phyloP scores from a whole-genome alignment of 768 basidiomycete species.

The Boletus subcaerulescens region DNA sequence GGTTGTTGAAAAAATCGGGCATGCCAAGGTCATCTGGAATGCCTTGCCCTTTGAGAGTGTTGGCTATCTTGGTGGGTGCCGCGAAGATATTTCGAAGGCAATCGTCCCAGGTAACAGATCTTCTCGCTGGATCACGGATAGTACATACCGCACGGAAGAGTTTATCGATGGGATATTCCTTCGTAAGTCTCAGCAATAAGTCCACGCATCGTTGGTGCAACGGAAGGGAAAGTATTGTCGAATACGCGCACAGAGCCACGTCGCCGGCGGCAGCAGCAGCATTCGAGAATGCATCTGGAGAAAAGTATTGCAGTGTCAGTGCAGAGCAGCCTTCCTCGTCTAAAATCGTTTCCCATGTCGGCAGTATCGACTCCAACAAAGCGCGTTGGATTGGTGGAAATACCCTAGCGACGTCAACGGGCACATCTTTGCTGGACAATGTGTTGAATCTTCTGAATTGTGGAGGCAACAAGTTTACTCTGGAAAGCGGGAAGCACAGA shows the following conservation, averaged over 20 bases:
- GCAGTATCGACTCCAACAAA: constrained; percentile 61
- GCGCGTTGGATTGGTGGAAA: constrained; percentile 61
- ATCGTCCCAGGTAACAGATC: constrained; percentile 67
- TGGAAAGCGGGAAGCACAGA: constrained; percentile 56
- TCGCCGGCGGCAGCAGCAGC: constrained; percentile 48
- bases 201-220: constrained; percentile 48
- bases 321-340: constrained; percentile 42
- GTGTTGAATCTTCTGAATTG: constrained; percentile 45
- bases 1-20: constrained; percentile 50
- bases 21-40: constrained; percentile 53
- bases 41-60: constrained; percentile 49
- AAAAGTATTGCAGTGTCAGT: constrained; percentile 69
- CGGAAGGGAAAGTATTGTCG: constrained; percentile 53
- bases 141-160: constrained; percentile 54
- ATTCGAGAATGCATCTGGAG: constrained; percentile 59
- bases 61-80: constrained; percentile 77
- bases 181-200: constrained; percentile 52
- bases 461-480: constrained; percentile 57
- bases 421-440: constrained; percentile 25
- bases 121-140: constrained; percentile 20
- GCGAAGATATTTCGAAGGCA: constrained; percentile 60
- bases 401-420: constrained; percentile 27
- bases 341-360: constrained; percentile 63
- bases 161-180: constrained; percentile 66
- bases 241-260: constrained; percentile 59